Base-by-base conservation (phyloP, 495 filamentous ascomycete species). In the Penicillium canariense region DNA sequence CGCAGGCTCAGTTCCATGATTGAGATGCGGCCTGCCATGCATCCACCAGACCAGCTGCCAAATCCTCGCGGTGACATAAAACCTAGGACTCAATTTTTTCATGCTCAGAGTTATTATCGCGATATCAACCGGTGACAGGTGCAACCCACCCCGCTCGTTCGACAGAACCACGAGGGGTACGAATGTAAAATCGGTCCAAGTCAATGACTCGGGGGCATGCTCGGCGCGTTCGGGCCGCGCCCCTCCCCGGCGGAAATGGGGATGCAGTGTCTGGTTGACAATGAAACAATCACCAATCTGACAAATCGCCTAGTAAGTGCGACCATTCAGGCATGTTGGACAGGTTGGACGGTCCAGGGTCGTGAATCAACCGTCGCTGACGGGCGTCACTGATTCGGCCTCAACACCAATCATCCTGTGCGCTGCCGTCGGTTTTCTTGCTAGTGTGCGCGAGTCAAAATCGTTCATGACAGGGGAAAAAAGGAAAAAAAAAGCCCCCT, bases 81-180 rank as follows among this genome's bases (percentile, higher is more conserved):
- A n/a, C n/a, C n/a, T n/a, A n/a, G n/a, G n/a, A n/a, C n/a, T n/a
- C n/a, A n/a, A n/a, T n/a, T n/a, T n/a, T n/a, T n/a, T n/a, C n/a
- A n/a, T 20, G 31, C 34, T 23, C 26, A 48, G 14, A 23, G 22
- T 18, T 14, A 32, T 32, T 30, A 22, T 35, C 11, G 38, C 0
- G 11, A 8, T 9, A 10, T 1, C 32, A 48, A 12, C 20, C 12
- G 18, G 18, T 14, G 31, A 15, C 8, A 15, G 31, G 39, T 38
- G 27, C 32, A 45, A 25, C 18, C 63, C 63, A 25, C 18, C 63
- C 63, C 60, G 45, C 60, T 58, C 54, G 60, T 63, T 63, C 63
- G 35, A 65, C 47, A 30, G 31, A 50, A 50, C 61, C 61, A 67
- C 61, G 64, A 64, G 64, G 38, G 64, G 20, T 47, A 14, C 22